Base-by-base conservation (phyloP, 192 early-diverging fungal species). In the Backusella tuberculispora region DNA sequence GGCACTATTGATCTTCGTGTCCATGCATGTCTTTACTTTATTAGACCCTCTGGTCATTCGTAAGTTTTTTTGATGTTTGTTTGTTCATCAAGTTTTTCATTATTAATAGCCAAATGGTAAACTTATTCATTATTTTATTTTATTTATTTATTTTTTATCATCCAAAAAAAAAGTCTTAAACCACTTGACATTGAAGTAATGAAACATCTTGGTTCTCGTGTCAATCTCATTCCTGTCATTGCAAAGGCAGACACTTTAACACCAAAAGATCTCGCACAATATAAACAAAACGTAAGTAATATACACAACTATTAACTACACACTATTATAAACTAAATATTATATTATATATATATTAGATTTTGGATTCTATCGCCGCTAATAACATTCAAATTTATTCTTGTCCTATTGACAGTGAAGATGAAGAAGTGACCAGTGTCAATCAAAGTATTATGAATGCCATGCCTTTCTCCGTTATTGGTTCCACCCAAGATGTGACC, bases 401-500 rank as follows among this genome's bases (percentile, higher is more conserved):
- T 69, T 92, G 90, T 24, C 87, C 89, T 56, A 91, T 91, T n/a
- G 91, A 94, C 73, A 89, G 91, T 79, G 90, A 88, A 65, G 94
- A 95, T 68, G 94, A 94, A 67, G 78, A 88, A 37, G 90, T 90
- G 75, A 95, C 90, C 5, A 83, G 88, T 26, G 85, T 88, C 29
- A 93, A 93, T 85, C 87, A 92, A 82, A 88, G 91, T 72, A 95
- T 99, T 45, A 88, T 92, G 82, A 90, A 88, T 73, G 92, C 94
- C 83, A 94, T 99, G 73, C 97, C 97, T n/a, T 99, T 98, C 75
- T 95, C 96, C 9, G 85, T 99, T 76, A 92, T 99, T 74, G 97
- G 97, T 45, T 92, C 90, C 67, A 93, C 95, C 76, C 89, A 90
- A 73, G 88, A 89, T 45, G 92, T 99, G 12, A 90, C 91, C 63